These are phyloP conservation scores for Anthostomella pinea DNA, from an alignment of 2,329 filamentous ascomycete species.

Conservation along the genomic window DNA sequence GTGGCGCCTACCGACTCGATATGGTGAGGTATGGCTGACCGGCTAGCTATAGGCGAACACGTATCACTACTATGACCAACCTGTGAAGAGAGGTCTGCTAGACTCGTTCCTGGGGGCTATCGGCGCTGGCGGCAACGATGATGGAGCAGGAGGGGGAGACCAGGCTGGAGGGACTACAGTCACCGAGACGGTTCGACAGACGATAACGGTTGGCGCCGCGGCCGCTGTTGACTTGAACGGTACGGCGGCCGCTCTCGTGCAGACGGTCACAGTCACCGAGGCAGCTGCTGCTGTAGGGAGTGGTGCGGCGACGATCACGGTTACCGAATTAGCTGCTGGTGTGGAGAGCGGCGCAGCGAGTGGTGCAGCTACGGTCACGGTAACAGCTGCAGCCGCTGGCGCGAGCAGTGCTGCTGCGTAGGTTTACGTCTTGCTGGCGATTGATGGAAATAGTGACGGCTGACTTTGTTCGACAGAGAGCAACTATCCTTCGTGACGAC, in stretches of 20 bases:
- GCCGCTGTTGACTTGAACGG: slow-evolving; percentile 28
- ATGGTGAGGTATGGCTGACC: slow-evolving; percentile 5
- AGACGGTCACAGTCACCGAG: slow-evolving; percentile 26
- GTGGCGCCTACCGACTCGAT: slow-evolving; percentile 6
- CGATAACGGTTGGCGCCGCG: slow-evolving; percentile 33
- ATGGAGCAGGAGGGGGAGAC: slow-evolving; percentile 13
- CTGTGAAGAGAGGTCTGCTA: slow-evolving; percentile 25
- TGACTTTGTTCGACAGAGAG: slow-evolving; percentile 11
- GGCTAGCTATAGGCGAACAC: slow-evolving; percentile 18
- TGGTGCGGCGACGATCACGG: background rate
- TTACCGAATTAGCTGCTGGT: background rate
- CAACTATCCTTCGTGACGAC: slow-evolving; percentile 37
- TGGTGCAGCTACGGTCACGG: no score
- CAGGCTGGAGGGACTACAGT: slow-evolving; percentile 23
- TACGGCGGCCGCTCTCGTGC: slow-evolving; percentile 21
- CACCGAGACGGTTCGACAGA: slow-evolving; percentile 34
- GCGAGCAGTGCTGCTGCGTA: no score
- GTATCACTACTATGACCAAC: slow-evolving; percentile 17
- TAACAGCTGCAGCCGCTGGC: no score
- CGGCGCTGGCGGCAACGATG: slow-evolving; percentile 4
- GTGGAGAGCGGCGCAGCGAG: no score
- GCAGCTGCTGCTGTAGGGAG: slow-evolving; percentile 15
- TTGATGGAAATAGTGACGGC: slow-evolving; percentile 2
- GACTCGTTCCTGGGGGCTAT: slow-evolving; percentile 21
- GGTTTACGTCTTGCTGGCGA: no score